Evolutionary conservation across 2,329 filamentous ascomycete genomes (phyloP).

Genomic region (Botryotinia calthae): DNA sequence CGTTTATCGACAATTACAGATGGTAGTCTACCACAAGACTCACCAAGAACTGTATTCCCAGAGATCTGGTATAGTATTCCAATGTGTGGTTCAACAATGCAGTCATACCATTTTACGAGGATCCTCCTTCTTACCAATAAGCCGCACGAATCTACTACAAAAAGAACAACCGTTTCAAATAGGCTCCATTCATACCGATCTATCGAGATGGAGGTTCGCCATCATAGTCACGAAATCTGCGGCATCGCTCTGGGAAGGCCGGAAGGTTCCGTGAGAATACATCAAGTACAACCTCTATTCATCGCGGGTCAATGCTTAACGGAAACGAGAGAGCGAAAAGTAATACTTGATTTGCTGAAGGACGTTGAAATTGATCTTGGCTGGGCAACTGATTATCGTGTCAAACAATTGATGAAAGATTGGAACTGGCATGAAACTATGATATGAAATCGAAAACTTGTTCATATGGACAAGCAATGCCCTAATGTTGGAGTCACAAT

Average conservation of each 20-base stretch:
- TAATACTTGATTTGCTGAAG: slow-evolving; percentile 54
- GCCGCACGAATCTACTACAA: slow-evolving; percentile 53
- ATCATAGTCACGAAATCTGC: slow-evolving; percentile 60
- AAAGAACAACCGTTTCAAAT: slow-evolving; percentile 51
- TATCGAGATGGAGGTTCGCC: slow-evolving; percentile 53
- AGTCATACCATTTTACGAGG: slow-evolving; percentile 62
- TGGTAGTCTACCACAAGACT: slow-evolving; percentile 28
- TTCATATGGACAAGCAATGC: neutral
- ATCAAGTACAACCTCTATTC: slow-evolving; percentile 58
- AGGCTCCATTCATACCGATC: slow-evolving; percentile 55
- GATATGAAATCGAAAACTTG: neutral
- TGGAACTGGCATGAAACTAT: slow-evolving; percentile 37
- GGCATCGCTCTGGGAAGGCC: slow-evolving; percentile 57
- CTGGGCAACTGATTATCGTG: slow-evolving; percentile 61
- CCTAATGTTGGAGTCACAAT: neutral
- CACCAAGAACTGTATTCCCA: slow-evolving; percentile 44
- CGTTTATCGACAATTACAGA: slow-evolving; percentile 43
- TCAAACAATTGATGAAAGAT: slow-evolving; percentile 51
- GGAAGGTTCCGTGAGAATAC: slow-evolving; percentile 55
- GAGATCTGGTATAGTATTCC: slow-evolving; percentile 63
- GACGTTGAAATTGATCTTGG: slow-evolving; percentile 62
- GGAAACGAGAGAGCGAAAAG: slow-evolving; percentile 51
- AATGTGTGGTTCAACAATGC: slow-evolving; percentile 65
- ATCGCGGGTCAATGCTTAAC: slow-evolving; percentile 61
- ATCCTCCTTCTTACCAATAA: slow-evolving; percentile 61